Base-by-base conservation (phyloP, 768 basidiomycete genomes). In the Macrocybe gigantea region DNA sequence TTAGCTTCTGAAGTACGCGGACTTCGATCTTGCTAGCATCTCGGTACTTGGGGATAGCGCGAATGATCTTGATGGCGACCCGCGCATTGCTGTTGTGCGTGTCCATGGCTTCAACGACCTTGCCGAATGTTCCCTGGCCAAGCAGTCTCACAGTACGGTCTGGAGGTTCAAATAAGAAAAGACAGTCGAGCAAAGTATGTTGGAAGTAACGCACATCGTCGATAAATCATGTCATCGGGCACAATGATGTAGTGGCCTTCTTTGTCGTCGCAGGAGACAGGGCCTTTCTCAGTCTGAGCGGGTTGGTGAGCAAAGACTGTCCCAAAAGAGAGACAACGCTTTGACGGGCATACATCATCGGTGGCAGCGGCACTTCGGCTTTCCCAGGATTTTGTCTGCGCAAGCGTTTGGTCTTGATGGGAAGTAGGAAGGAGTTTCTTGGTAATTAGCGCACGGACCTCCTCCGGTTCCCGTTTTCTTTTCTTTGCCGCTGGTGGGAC, bases 21-120 rank as follows among this genome's bases (percentile, higher is more conserved):
- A 98, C 85, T 69, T 99, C 96, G 51, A 98, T 98, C 73, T 92
- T 95, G 66, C 91, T 93, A 9, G 96, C 96, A 67, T 99, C 96
- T 40, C 96, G 88, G 62, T 98, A 99, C 70, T 98, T 99, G 44
- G 91, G 95, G 44, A 99, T 95, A 44, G 93, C 93, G 42, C 96
- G 84, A 57, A 99, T 99, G 50, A 99, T 94, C 77, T 99, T 99
- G 72, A 99, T 93, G 44, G 96, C 96, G 32, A 97, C 94, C 59
- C 82, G 73, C 56, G 72, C 75, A 51, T 85, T 79, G 22, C 4
- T 22, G 29, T 79, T 85, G 54, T 82, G 76, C 37, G 79, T 79
- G 70, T 96, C 91, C 56, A 87, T 65, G 6, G 93, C 93, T 65
- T 97, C 91, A 41, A 99, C 93, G 31, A 99, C 96, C 67, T 98